Evolutionary conservation across 208 protist genomes (phyloP), one percentile per base, ranked within the genome.

Genomic region (Crithidia fasciculata): DNA sequence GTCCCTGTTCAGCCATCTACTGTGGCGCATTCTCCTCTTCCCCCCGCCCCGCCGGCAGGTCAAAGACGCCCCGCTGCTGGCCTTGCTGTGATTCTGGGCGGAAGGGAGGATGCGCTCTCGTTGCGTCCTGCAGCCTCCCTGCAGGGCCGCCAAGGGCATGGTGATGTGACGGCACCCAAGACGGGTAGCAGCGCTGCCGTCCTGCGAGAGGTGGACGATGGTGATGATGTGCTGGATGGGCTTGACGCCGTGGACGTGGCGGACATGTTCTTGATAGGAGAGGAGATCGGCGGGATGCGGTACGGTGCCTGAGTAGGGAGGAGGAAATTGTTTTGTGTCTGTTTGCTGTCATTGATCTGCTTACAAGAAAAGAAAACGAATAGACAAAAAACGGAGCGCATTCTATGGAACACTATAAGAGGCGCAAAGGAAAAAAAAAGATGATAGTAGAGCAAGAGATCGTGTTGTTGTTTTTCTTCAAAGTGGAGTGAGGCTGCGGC

Each of bases 201-300:
- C 7, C 16, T 68, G 50, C 50, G 62, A 4, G 45, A 28, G 12
- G 74, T 43, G 37, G 67, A 41, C 37, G 69, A 81, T 58, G 68
- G 83, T 72, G 69, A 75, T 58, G 68, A 85, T 72, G 43, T 37
- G 13, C 74, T 91, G 37, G 74, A 77, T 40, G 71, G 63, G n/a
- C 68, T 90, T 10, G 8, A 47, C 13, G 67, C n/a, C 5, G 53
- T 44, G 2, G 85, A 85, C 43, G 45, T 79, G 39, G 79, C 76
- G 13, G 90, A 70, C 54, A 76, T 95, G 65, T 87, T 95, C 57
- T 80, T 85, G 28, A 74, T 72, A 0, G 83, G 83, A 2, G 88
- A 93, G 15, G 88, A 91, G 61, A 78, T 91, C 43, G 88, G 88
- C 2, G 85, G 84, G 5, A 52, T 91, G 8, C 78, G 85, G 16